Evolutionary conservation across 805 yeast species (phyloP).

Genomic region (Zygoascus tannicola): DNA sequence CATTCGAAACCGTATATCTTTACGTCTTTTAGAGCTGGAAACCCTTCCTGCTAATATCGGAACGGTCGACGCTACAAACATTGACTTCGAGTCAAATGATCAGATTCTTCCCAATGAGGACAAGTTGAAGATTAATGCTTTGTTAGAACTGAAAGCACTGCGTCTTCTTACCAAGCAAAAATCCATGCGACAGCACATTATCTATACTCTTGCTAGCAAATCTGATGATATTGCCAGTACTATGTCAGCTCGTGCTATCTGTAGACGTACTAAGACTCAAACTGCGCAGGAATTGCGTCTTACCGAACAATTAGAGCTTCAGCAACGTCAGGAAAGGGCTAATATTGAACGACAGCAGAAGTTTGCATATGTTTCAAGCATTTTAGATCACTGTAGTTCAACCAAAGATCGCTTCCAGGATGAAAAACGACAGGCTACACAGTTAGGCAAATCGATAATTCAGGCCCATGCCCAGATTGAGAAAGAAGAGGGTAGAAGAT

Average conservation of each 20-base stretch:
- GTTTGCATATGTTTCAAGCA: constrained; percentile 23
- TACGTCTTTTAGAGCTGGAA: constrained; percentile 38
- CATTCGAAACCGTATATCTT: constrained; percentile 32
- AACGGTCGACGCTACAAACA: constrained; percentile 19
- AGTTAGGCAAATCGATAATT: constrained; percentile 28
- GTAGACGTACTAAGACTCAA: constrained; percentile 63
- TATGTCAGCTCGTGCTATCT: constrained; percentile 76
- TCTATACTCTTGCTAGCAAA: constrained; percentile 68
- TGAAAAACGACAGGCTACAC: constrained; percentile 13
- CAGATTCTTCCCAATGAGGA: constrained; percentile 27
- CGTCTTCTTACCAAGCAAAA: constrained; percentile 73
- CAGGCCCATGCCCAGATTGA: constrained; percentile 67
- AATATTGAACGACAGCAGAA: constrained; percentile 28
- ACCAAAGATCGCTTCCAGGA: constrained; percentile 19
- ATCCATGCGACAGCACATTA: constrained; percentile 72
- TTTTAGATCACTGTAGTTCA: constrained; percentile 20
- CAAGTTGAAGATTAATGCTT: constrained; percentile 28
- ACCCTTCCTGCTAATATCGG: constrained; percentile 29
- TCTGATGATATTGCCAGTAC: constrained; percentile 34
- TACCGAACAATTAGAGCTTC: constrained; percentile 40
- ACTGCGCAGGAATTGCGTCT: constrained; percentile 54
- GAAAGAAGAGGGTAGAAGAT: constrained; percentile 77
- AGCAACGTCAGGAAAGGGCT: constrained; percentile 34
- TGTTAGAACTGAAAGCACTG: constrained; percentile 54
- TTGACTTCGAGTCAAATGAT: constrained; percentile 22